Percentiles rank a stretch among this genome's conserved stretches.
Evolutionary conservation across 352 stramenopile species (phyloP).

Genomic region (Pythium sp.): DNA sequence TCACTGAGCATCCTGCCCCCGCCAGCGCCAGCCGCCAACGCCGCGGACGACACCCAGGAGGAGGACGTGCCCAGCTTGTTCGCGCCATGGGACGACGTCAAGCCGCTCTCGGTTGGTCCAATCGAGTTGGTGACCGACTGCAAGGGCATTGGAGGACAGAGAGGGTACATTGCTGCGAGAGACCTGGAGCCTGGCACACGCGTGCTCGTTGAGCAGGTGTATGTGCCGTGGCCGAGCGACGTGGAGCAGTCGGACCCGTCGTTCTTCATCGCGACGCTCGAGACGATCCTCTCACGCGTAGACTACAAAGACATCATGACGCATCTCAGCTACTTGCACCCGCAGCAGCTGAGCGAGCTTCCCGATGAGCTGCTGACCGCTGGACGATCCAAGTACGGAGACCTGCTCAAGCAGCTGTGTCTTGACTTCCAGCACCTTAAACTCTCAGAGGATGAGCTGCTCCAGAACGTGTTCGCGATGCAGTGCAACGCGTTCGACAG

Average conservation of each 20-base stretch:
- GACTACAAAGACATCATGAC: conserved; percentile 72
- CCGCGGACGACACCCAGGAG: conserved; percentile 15
- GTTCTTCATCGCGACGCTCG: conserved; percentile 90
- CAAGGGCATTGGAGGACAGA: conserved; percentile 64
- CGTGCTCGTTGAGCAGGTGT: conserved; percentile 88
- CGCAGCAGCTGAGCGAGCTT: conserved; percentile 75
- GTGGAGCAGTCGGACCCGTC: conserved; percentile 72
- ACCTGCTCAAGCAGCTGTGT: conserved; percentile 50
- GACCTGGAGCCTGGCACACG: conserved; percentile 86
- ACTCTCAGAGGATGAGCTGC: conserved; percentile 65
- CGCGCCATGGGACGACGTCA: conserved; percentile 68
- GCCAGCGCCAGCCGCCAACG: neutral
- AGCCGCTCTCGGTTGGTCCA: conserved; percentile 79
- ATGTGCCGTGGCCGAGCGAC: conserved; percentile 87
- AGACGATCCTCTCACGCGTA: conserved; percentile 65
- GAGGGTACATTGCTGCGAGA: conserved; percentile 83
- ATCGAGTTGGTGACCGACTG: conserved; percentile 66
- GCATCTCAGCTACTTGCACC: conserved; percentile 84
- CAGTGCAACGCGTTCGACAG: conserved; percentile 95
- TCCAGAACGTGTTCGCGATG: conserved; percentile 88
- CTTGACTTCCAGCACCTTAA: conserved; percentile 43
- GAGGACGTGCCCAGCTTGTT: conserved; percentile 41
- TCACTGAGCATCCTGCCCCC: conserved; percentile 22
- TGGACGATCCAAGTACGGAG: conserved; percentile 54
- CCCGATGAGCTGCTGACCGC: conserved; percentile 49